Conservation (phyloP, 2,329 filamentous ascomycete species). For the Bipolaris cookei region DNA sequence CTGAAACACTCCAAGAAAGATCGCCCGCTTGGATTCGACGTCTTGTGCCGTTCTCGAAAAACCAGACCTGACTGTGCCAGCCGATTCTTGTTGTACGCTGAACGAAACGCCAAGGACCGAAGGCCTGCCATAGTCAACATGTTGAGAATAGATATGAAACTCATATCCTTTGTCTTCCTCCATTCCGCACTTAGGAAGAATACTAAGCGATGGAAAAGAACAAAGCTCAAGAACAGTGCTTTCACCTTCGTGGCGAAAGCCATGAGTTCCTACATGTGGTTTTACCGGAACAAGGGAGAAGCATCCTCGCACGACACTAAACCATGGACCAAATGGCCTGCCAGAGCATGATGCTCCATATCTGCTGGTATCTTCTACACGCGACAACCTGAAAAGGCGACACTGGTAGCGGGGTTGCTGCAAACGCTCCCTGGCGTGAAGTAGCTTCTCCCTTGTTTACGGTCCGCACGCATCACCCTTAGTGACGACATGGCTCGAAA, state of each 20-base stretch:
- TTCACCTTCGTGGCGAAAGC: constrained; percentile 11
- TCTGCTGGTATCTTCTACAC: constrained; percentile 40
- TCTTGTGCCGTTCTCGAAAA: neutral
- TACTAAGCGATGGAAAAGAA: constrained; percentile 11
- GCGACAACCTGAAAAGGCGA: constrained; percentile 31
- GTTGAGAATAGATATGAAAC: constrained; percentile 10
- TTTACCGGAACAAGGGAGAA: constrained; percentile 18
- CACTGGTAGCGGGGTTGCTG: constrained; percentile 34
- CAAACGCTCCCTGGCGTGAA: constrained; percentile 27
- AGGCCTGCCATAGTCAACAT: constrained; percentile 18
- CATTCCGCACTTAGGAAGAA: constrained; percentile 13
- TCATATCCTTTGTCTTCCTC: constrained; percentile 19
- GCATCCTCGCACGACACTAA: constrained; percentile 29
- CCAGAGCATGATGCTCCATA: constrained; percentile 29
- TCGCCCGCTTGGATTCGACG: neutral
- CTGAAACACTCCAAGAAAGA: constrained; percentile 6
- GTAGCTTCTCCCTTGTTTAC: constrained; percentile 19
- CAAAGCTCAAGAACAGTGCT: neutral
- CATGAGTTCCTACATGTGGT: constrained; percentile 24
- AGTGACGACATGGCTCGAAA: constrained; percentile 7
- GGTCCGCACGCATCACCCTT: constrained; percentile 16
- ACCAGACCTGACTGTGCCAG: neutral
- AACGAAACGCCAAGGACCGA: constrained; percentile 18
- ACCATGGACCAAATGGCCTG: constrained; percentile 38
- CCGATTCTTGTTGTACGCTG: constrained; percentile 6